These are phyloP conservation scores for Phytopythium chamaehyphon DNA, from an alignment of 352 stramenopile species.

Conservation along the genomic window DNA sequence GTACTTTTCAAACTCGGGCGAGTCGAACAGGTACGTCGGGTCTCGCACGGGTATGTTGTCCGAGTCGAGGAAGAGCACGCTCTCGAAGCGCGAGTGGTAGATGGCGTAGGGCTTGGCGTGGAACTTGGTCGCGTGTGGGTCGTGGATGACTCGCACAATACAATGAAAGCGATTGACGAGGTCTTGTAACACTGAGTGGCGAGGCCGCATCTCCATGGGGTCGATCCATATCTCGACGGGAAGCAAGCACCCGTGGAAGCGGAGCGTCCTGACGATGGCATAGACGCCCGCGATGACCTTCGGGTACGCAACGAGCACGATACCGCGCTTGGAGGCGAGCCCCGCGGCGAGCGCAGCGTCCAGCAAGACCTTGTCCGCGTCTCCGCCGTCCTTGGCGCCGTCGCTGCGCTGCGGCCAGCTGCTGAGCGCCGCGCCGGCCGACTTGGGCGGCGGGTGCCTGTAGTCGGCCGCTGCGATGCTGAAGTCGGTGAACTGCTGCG, in stretches of 20 bases:
- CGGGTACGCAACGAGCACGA: slow-evolving; percentile 70
- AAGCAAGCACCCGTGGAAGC: slow-evolving; percentile 35
- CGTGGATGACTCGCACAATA: slow-evolving; percentile 47
- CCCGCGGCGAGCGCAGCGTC: slow-evolving; percentile 5
- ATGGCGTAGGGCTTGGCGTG: slow-evolving; percentile 77
- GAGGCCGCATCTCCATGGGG: slow-evolving; percentile 42
- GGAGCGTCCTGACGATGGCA: slow-evolving; percentile 58
- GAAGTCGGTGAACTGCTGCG: slow-evolving; percentile 62
- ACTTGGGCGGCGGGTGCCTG: slow-evolving; percentile 23
- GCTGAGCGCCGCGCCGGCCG: slow-evolving; percentile 7
- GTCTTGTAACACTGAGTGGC: slow-evolving; percentile 55
- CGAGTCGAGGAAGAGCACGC: slow-evolving; percentile 76
- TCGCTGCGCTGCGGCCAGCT: neutral
- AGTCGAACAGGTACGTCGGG: slow-evolving; percentile 79
- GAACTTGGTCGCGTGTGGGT: slow-evolving; percentile 65
- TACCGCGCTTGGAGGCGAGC: slow-evolving; percentile 24
- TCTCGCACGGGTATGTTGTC: slow-evolving; percentile 77
- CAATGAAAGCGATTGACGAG: slow-evolving; percentile 52
- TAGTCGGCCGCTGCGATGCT: slow-evolving; percentile 46
- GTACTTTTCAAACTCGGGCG: slow-evolving; percentile 49
- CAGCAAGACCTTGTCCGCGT: neutral
- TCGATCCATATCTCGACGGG: slow-evolving; percentile 58
- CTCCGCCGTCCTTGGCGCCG: slow-evolving; percentile 4
- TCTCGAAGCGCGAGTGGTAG: slow-evolving; percentile 72
- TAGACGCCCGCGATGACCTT: slow-evolving; percentile 68